These are phyloP conservation scores for Stentor coeruleus DNA, from an alignment of 73 alveolate genomes.

Conservation along the genomic window DNA sequence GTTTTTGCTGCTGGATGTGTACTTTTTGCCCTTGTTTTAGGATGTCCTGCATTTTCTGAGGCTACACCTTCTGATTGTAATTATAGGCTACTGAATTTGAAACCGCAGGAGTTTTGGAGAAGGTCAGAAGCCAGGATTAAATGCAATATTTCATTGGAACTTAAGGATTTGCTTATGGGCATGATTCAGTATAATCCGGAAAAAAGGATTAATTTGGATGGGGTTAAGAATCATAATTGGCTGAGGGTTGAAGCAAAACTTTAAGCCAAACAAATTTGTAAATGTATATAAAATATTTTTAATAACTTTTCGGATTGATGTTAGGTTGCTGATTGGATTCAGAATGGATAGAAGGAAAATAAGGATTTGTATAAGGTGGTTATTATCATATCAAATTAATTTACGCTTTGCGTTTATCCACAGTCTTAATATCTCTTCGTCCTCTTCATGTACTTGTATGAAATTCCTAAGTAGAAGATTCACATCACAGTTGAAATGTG, in stretches of 20 bases:
- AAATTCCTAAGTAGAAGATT: neutral
- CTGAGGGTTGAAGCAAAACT: conserved; percentile 4
- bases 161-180: neutral
- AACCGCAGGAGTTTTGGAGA: neutral
- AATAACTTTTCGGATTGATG: too few relatives aligned
- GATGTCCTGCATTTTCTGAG: neutral
- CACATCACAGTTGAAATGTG: conserved; percentile 17
- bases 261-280: too few relatives aligned
- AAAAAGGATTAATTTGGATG: neutral
- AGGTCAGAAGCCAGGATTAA: neutral
- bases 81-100: neutral
- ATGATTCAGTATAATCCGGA: neutral
- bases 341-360: too few relatives aligned
- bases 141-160: neutral
- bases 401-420: neutral
- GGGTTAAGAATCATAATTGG: neutral
- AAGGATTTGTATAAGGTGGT: too few relatives aligned
- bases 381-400: too few relatives aligned
- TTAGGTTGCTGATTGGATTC: too few relatives aligned
- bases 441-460: conserved; percentile 18
- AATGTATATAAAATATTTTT: too few relatives aligned
- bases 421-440: conserved; percentile 19
- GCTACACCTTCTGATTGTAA: neutral
- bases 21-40: neutral
- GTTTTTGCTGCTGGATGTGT: conserved; percentile 9